Base-by-base conservation (phyloP, 1,284 basidiomycete genomes). In the Malassezia caprae region DNA sequence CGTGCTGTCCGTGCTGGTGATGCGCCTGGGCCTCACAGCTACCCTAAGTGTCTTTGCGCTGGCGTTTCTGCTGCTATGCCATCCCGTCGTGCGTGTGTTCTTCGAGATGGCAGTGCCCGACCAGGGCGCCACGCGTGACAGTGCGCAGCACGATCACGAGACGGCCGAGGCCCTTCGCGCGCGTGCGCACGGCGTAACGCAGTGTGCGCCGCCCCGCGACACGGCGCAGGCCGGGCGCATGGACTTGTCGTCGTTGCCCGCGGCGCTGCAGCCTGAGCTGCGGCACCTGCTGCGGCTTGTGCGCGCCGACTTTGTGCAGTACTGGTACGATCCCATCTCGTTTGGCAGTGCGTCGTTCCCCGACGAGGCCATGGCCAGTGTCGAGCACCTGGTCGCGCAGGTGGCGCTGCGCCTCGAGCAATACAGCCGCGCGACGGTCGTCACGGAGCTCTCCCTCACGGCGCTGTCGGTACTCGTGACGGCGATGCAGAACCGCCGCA, bases 251-350 rank as follows among this genome's bases (percentile, higher is more conserved):
- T 12, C 23, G 12, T 11, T 60, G 15, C 58, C 58, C 3, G 13
- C 48, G 8, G 30, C 27, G 11, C 19, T 56, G 19, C 50, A 26
- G 13, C 23, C 35, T 6, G 47, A 52, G 45, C 35, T 57, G 17
- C 32, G 4, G 15, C 30, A 45, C 28, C 47, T 50, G 15, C 23
- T 60, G 13, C 19, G n/a, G 19, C 43, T 51, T 8, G 23, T 60
- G 5, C 32, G 42, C 30, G 49, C 49, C 26, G 58, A 60, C 54
- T 60, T 51, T 50, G 26, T 60, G 19, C 49, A 56, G 44, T 60
- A 43, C 30, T 60, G 58, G 58, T 60, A 34, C 37, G 54, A 49
- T 21, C 45, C 48, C 21, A 46, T 60, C 19, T 44, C 58, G 21
- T 57, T 60, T 15, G 53, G 50, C 27, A 28, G 34, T 35, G 10